phyloP scores from a whole-genome alignment of 495 filamentous ascomycete genomes.

The Mytilinidion resinicola region DNA sequence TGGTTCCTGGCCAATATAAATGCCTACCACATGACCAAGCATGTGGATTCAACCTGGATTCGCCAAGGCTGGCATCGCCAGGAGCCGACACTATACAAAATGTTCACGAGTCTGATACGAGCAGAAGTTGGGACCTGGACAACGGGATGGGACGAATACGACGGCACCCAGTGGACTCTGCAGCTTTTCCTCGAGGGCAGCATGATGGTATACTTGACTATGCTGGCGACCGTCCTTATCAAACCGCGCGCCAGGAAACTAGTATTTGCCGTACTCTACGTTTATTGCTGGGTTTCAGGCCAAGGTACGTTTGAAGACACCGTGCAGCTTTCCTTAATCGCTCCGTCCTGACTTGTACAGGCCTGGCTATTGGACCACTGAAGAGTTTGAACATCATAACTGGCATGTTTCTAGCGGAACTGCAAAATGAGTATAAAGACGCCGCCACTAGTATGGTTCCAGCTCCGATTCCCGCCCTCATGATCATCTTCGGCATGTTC shows the following conservation, averaged over 20 bases:
- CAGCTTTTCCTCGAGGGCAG: conserved; percentile 27
- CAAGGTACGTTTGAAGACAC: conserved; percentile 12
- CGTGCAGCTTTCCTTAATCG: too few species aligned
- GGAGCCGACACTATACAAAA: conserved; percentile 18
- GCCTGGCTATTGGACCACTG: conserved; percentile 16
- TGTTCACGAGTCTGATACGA: conserved; percentile 16
- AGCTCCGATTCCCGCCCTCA: conserved; percentile 20
- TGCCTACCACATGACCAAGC: conserved; percentile 29
- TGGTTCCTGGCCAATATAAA: conserved; percentile 29
- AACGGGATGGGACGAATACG: conserved; percentile 29
- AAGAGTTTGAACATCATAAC: conserved; percentile 27
- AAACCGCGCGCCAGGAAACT: conserved; percentile 23
- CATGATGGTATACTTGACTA: conserved; percentile 31
- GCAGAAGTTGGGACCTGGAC: conserved; percentile 29
- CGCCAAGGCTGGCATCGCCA: conserved; percentile 27
- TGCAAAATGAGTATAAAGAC: conserved; percentile 26
- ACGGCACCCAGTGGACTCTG: conserved; percentile 32
- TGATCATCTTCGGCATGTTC: conserved; percentile 28
- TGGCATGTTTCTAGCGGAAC: conserved; percentile 31
- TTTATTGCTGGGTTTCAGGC: conserved; percentile 25
- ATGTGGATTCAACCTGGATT: conserved; percentile 32
- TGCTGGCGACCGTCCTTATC: conserved; percentile 27
- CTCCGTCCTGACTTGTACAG: neutral
- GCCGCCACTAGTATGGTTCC: conserved; percentile 22
- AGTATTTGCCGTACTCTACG: conserved; percentile 19